These are phyloP conservation scores for Colletotrichum chlorophyti DNA, from an alignment of 2,329 filamentous ascomycete genomes.

Conservation along the genomic window DNA sequence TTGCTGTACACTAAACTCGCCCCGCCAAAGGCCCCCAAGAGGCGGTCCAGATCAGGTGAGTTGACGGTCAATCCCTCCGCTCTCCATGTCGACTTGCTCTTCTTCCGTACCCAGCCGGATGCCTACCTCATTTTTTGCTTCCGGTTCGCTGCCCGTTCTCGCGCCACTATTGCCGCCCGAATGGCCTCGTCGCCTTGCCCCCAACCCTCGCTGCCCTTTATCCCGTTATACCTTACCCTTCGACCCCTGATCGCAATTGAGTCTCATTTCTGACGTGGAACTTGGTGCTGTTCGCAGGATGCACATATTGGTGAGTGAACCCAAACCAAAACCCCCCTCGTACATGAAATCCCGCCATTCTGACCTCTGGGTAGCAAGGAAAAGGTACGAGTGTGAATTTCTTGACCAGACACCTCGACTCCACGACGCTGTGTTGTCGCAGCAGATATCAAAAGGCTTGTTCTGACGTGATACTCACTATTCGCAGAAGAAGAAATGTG, in stretches of 20 bases:
- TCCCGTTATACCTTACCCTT: neutral
- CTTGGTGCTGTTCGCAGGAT: constrained; percentile 45
- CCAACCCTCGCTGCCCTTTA: neutral
- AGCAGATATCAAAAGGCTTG: too few species aligned
- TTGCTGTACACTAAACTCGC: constrained; percentile 65
- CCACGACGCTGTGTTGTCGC: too few species aligned
- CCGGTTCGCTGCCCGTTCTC: neutral
- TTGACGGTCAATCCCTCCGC: constrained; percentile 29
- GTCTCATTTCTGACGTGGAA: constrained; percentile 34
- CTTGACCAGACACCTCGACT: neutral
- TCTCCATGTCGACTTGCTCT: neutral
- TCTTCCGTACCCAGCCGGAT: constrained; percentile 4
- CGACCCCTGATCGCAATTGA: neutral
- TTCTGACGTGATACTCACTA: constrained; percentile 1
- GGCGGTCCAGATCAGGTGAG: constrained; percentile 65
- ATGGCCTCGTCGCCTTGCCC: constrained; percentile 12
- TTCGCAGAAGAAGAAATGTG: constrained; percentile 63
- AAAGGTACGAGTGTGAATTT: constrained; percentile 49
- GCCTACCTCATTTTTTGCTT: neutral
- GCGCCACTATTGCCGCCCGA: constrained; percentile 19
- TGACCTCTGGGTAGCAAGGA: constrained; percentile 51
- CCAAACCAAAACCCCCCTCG: neutral
- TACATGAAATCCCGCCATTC: neutral
- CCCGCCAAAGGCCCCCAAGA: constrained; percentile 64
- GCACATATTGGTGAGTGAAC: constrained; percentile 56